These are phyloP conservation scores for Wickerhamomyces sp. DNA, from an alignment of 1,139 yeast genomes.

Conservation along the genomic window DNA sequence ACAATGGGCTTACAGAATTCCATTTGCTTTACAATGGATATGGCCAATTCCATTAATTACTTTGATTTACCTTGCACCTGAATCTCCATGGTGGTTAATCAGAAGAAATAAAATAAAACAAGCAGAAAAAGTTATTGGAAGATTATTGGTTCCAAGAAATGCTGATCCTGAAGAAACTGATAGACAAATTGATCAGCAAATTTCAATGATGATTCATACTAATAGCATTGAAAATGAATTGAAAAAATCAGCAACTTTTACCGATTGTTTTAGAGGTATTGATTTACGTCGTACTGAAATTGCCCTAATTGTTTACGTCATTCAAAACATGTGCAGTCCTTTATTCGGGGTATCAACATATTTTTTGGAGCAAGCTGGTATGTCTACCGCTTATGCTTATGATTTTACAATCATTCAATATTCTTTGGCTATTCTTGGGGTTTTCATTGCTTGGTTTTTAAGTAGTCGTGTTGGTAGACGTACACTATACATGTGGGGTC, in stretches of 20 bases:
- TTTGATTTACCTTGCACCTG: conserved; percentile 1
- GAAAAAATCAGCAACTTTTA: conserved; percentile 16
- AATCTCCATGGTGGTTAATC: conserved; percentile 20
- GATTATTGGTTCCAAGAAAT: neutral
- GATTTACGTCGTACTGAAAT: conserved; percentile 46
- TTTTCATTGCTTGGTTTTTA: conserved; percentile 22
- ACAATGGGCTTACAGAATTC: conserved; percentile 1
- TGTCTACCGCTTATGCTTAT: conserved; percentile 23
- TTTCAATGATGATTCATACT: neutral
- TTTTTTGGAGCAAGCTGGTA: conserved; percentile 29
- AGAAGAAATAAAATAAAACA: conserved; percentile 11
- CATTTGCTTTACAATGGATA: conserved; percentile 3
- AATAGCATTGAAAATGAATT: conserved; percentile 17
- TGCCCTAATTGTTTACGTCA: conserved; percentile 43
- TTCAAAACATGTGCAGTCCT: conserved; percentile 24
- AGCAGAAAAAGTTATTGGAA: conserved; percentile 5
- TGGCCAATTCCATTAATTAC: conserved; percentile 1
- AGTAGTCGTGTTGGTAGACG: conserved; percentile 22
- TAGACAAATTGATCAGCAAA: neutral
- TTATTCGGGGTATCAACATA: conserved; percentile 38
- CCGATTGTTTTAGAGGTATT: conserved; percentile 41
- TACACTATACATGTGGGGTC: conserved; percentile 27
- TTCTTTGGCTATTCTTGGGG: conserved; percentile 26
- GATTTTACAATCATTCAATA: conserved; percentile 24
- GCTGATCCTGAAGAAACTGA: neutral